Evolutionary conservation across 805 yeast species (phyloP).

Genomic region (Kluyveromyces dobzhanskii): DNA sequence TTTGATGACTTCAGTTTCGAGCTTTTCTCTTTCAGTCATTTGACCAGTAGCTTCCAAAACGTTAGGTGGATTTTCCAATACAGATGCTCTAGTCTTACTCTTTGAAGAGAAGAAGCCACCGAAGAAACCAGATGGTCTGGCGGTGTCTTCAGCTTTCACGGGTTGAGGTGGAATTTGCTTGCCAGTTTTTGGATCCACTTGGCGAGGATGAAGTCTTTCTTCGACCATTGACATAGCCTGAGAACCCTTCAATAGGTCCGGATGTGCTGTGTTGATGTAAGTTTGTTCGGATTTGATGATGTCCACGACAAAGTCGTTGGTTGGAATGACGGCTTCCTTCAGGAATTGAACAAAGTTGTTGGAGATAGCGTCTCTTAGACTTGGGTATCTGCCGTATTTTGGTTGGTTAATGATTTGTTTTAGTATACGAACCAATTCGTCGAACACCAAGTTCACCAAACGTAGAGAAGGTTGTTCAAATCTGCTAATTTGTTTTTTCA

Average conservation of each 20-base stretch:
- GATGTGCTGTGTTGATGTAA: constrained; percentile 95
- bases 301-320: constrained; percentile 77
- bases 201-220: constrained; percentile 69
- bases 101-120: constrained; percentile 92
- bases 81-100: constrained; percentile 87
- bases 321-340: constrained; percentile 73
- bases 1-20: constrained; percentile 96
- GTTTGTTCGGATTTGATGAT: constrained; percentile 82
- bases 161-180: constrained; percentile 49
- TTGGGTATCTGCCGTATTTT: constrained; percentile 83
- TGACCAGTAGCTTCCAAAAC: constrained; percentile 85
- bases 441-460: constrained; percentile 85
- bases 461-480: constrained; percentile 90
- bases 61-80: constrained; percentile 96
- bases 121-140: constrained; percentile 69
- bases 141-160: constrained; percentile 31
- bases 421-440: constrained; percentile 85
- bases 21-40: constrained; percentile 88
- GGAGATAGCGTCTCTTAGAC: constrained; percentile 77
- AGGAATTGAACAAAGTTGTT: constrained; percentile 72
- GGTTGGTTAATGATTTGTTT: constrained; percentile 77
- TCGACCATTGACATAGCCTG: constrained; percentile 89
- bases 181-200: constrained; percentile 85
- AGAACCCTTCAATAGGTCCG: constrained; percentile 89
- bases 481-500: constrained; percentile 85